Percentiles rank a stretch among this genome's conserved stretches.
phyloP scores from a whole-genome alignment of 2,329 filamentous ascomycete genomes.

The Blastomyces parvus region DNA sequence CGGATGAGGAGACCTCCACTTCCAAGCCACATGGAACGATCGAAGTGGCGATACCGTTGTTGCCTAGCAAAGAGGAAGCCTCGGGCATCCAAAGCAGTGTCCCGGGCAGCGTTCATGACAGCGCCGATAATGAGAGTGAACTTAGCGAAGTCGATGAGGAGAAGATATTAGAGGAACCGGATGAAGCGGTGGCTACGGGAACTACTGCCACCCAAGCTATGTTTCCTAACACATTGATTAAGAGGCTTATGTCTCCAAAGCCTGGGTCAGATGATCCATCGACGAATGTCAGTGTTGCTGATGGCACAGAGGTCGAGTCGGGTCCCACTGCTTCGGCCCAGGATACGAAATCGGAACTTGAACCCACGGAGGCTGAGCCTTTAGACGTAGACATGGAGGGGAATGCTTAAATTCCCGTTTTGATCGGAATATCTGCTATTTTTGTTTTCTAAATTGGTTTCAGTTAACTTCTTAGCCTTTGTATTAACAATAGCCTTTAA shows the following conservation, averaged over 20 bases:
- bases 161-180: constrained; percentile 14
- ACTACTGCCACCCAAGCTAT: constrained; percentile 5
- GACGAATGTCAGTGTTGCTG: constrained; percentile 13
- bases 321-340: constrained; percentile 9
- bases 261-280: constrained; percentile 14
- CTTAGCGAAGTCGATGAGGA: constrained; percentile 54
- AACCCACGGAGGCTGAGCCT: neutral
- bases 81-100: constrained; percentile 42
- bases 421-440: neutral
- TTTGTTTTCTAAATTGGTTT: neutral
- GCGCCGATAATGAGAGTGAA: constrained; percentile 60
- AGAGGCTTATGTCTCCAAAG: constrained; percentile 14
- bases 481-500: neutral
- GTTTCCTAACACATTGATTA: constrained; percentile 13
- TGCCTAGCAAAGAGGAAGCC: constrained; percentile 35
- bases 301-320: constrained; percentile 13
- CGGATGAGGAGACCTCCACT: constrained; percentile 11
- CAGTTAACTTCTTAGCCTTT: neutral
- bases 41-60: constrained; percentile 15
- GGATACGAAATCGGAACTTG: constrained; percentile 11
- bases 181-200: neutral
- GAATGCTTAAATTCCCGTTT: neutral
- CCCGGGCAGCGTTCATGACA: constrained; percentile 53
- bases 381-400: constrained; percentile 5
- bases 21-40: neutral